Percentiles rank a stretch among this genome's conserved stretches.
phyloP scores from a whole-genome alignment of 148 eudicot genomes.

The Nepenthes mirabilis region DNA sequence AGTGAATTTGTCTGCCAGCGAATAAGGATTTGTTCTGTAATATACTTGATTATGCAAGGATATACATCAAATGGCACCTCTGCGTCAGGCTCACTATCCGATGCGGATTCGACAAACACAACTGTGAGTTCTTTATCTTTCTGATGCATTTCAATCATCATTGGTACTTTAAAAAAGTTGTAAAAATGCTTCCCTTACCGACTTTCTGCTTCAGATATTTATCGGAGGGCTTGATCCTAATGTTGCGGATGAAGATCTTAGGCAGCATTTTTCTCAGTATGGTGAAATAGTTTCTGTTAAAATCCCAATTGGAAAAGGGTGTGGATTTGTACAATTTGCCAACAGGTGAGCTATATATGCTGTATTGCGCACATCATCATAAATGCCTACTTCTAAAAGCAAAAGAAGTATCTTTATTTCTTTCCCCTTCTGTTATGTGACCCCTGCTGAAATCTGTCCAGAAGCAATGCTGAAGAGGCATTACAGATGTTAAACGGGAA shows the following conservation, averaged over 20 bases:
- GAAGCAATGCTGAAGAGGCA: constrained; percentile 85
- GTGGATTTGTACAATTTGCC: constrained; percentile 95
- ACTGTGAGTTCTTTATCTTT: constrained; percentile 39
- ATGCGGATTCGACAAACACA: constrained; percentile 81
- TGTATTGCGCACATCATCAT: background rate
- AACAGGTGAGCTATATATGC: constrained; percentile 38
- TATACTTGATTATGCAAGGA: constrained; percentile 28
- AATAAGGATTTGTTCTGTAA: background rate
- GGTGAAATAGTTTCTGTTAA: constrained; percentile 95
- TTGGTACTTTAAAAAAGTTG: background rate
- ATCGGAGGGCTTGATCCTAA: constrained; percentile 95
- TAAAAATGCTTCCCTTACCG: background rate
- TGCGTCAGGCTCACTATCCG: constrained; percentile 59
- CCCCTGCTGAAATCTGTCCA: constrained; percentile 10
- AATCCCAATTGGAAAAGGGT: constrained; percentile 90
- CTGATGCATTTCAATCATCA: background rate
- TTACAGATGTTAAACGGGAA: constrained; percentile 77
- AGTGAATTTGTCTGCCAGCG: too few species aligned
- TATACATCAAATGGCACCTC: constrained; percentile 54
- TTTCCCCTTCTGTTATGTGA: background rate
- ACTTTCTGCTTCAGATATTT: constrained; percentile 46
- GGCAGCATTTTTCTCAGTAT: constrained; percentile 71
- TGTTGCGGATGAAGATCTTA: constrained; percentile 87
- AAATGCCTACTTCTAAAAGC: too few species aligned
- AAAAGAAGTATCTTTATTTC: too few species aligned